Percentiles rank a stretch among this genome's conserved stretches.
phyloP scores from a whole-genome alignment of 306 rosid species.

The Alnus glutinosa region DNA sequence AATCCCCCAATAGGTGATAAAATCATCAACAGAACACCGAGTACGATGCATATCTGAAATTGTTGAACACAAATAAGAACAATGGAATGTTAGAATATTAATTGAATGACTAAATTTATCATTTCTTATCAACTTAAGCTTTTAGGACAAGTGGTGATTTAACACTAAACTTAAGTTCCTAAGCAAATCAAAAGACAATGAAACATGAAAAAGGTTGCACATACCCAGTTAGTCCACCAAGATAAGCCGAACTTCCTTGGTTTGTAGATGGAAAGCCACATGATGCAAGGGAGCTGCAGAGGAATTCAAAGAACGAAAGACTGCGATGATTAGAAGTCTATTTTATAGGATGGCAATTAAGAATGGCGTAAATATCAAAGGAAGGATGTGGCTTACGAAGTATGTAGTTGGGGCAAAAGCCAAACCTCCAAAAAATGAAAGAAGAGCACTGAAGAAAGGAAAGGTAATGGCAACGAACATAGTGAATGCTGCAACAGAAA shows the following conservation, averaged over 20 bases:
- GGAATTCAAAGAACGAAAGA: not conserved
- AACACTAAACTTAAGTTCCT: not conserved
- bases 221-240: constrained; percentile 79
- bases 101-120: too few species aligned
- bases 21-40: constrained; percentile 63
- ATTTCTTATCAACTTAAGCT: too few species aligned
- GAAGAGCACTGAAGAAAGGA: constrained; percentile 77
- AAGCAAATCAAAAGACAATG: not conserved
- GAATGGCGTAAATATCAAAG: not conserved
- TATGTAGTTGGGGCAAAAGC: constrained; percentile 90
- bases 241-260: constrained; percentile 70
- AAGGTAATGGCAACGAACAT: constrained; percentile 74
- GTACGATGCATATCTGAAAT: constrained; percentile 68
- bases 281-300: constrained; percentile 79
- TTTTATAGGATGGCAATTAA: not conserved
- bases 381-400: constrained; percentile 49
- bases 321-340: not conserved
- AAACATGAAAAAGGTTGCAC: constrained; percentile 9
- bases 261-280: constrained; percentile 83
- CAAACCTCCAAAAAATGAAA: constrained; percentile 82
- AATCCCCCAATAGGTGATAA: constrained; percentile 79
- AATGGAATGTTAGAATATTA: too few species aligned
- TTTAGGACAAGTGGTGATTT: too few species aligned
- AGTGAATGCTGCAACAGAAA: constrained; percentile 54
- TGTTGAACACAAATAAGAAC: constrained; percentile 8